Evolutionary conservation across 805 yeast genomes (phyloP), one percentile per base, ranked within the genome.

Genomic region (Candida peoriensis): DNA sequence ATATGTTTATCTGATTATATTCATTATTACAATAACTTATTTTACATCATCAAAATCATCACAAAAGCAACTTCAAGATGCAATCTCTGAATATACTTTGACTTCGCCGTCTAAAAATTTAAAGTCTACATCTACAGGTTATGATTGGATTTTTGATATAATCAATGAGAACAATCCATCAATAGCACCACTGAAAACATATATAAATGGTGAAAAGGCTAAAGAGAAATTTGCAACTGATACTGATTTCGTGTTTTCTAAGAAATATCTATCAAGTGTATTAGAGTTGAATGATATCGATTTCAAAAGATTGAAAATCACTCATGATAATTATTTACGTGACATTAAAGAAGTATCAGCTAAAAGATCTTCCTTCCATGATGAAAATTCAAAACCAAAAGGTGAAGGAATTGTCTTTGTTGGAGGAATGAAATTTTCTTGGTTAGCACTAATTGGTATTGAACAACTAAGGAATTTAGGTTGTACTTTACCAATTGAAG

Each of bases 381-480:
- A 31, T 6, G 50, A 48, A 10, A 20, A 55, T 4, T 34, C 58
- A 8, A 45, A 44, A 8, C 46, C 60, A 4, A 60, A 61, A 32
- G 70, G 74, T 2, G 64, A 68, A 20, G 84, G 84, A 2, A 68
- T 77, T 19, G 90, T 72, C 23, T 76, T 66, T 51, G 87, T 82
- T 24, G 89, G 88, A 15, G 93, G 93, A 27, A 85, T 85, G 4
- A 73, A 71, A 43, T 81, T 77, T 57, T 78, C 82, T 42, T 83
- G 89, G 74, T 66, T 78, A 39, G 70, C 85, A 12, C 57, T 82
- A 25, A 62, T 80, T 16, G 75, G 81, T 8, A 69, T 83, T 34
- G 72, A 72, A 46, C 72, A 78, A 44, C 55, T 83, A 29, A 61
- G 89, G 43, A 66, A 72, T n/a, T 54, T 71, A 8, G 84, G 86